Base-by-base conservation (phyloP, 2,329 filamentous ascomycete species). In the Colletotrichum acutatum region DNA sequence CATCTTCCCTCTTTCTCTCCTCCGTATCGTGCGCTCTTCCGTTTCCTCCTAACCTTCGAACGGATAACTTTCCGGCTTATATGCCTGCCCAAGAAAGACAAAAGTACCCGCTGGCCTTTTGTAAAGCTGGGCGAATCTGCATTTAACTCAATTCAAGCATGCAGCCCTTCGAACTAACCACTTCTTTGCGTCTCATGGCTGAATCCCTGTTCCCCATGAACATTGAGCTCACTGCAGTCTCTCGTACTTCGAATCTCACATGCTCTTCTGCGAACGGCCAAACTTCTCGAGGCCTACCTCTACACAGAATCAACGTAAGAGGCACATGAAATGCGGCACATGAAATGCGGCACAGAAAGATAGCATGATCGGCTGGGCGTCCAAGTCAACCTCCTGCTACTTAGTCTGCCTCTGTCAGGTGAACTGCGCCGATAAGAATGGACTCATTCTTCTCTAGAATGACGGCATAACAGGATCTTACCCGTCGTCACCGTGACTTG, bases 111-210 rank as follows among this genome's bases (percentile, higher is more conserved):
- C 11, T 30, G 70, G 14, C 26, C 60, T 60, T 61, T 65, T 65
- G 66, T 14, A 30, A 59, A 28, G 16, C 66, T 69, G 28, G 70
- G 70, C 70, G 52, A 34, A 68, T 9, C 19, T n/a, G 14, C 58
- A 58, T 56, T 42, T 49, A 64, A 6, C 32, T 49, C 26, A 16
- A 16, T 12, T 26, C 54, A 30, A 52, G 30, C 19, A 14, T 37
- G 28, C 22, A 26, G 12, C 28, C 11, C 9, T 7, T 22, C 30
- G 11, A 6, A 8, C 14, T 16, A 46, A 60, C 26, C 59, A 22
- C 42, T 22, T n/a, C 11, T 63, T 6, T 30, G n/a, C 60, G 14
- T 28, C 37, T 34, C 19, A 3, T n/a, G 7, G 61, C 30, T n/a
- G 16, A 11, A 46, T 22, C 26, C 42, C 26, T 52, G 37, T 16